Evolutionary conservation across 208 protist species (phyloP).

Genomic region (Acanthamoeba healyi): DNA sequence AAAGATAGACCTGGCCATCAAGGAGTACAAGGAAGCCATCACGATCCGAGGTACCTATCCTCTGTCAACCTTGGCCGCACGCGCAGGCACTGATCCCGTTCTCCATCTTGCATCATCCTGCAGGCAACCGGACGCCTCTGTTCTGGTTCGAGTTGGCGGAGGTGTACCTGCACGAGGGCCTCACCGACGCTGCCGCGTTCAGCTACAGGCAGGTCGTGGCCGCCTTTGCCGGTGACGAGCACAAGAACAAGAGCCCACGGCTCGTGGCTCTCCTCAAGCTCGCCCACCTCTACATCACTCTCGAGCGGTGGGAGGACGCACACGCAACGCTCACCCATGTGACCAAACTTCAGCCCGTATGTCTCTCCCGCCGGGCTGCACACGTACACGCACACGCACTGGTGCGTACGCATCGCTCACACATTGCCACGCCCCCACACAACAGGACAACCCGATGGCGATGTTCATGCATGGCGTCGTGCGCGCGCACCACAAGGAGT

Average conservation of each 20-base stretch:
- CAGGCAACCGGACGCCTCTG: neutral
- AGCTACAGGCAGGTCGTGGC: conserved; percentile 18
- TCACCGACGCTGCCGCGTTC: neutral
- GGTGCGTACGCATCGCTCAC: too few relatives aligned
- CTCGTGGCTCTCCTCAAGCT: neutral
- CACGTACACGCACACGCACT: neutral
- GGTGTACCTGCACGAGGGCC: neutral
- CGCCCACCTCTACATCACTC: neutral
- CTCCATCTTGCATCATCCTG: too few relatives aligned
- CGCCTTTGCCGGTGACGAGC: neutral
- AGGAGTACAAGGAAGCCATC: conserved; percentile 45
- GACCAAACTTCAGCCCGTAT: conserved; percentile 7
- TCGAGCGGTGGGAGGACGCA: neutral
- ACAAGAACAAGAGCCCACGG: neutral
- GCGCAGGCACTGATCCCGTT: too few relatives aligned
- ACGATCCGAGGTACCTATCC: neutral
- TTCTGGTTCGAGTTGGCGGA: conserved; percentile 36
- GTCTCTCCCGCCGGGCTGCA: neutral
- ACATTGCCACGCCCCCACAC: neutral
- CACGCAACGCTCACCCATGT: neutral
- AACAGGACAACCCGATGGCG: neutral
- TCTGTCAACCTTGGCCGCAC: too few relatives aligned
- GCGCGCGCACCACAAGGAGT: conserved; percentile 11
- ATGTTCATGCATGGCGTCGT: conserved; percentile 21
- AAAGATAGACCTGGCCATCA: neutral